A percentile compares a stretch with the other conserved stretches of the same genome.
Conservation (phyloP, 495 filamentous ascomycete species). For the Hypoxylon perforatum region DNA sequence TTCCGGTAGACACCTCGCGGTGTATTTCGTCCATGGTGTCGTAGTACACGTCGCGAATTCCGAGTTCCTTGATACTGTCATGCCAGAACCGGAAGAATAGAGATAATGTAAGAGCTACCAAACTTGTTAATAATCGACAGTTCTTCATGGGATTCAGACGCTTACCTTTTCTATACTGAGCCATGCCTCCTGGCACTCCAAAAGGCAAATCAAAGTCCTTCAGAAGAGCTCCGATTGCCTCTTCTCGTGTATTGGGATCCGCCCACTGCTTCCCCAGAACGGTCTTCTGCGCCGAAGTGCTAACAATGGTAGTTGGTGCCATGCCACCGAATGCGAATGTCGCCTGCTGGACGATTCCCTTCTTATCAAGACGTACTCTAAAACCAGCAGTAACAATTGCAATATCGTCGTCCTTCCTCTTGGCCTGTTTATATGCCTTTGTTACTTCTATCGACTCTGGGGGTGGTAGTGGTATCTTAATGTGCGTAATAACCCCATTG, state of each 20-base stretch:
- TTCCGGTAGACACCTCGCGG: conserved; percentile 64
- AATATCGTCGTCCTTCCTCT: conserved; percentile 89
- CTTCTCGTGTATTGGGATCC: conserved; percentile 74
- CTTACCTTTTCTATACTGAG: conserved; percentile 79
- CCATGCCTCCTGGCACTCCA: conserved; percentile 86
- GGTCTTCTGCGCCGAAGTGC: conserved; percentile 69
- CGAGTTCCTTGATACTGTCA: conserved; percentile 52
- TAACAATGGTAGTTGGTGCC: conserved; percentile 79
- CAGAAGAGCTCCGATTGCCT: conserved; percentile 76
- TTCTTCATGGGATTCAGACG: conserved; percentile 41
- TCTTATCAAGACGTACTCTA: conserved; percentile 68
- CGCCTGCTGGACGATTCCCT: conserved; percentile 67
- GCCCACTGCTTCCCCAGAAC: conserved; percentile 76
- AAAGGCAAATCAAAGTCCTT: conserved; percentile 80
- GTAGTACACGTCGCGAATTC: conserved; percentile 47
- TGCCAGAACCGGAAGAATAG: conserved; percentile 83
- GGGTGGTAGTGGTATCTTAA: conserved; percentile 74
- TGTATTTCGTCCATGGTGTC: conserved; percentile 67
- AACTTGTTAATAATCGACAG: conserved; percentile 10
- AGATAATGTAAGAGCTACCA: conserved; percentile 63
- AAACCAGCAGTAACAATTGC: conserved; percentile 86
- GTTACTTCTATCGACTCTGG: conserved; percentile 65
- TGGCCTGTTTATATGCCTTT: conserved; percentile 83
- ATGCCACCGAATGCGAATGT: conserved; percentile 81
- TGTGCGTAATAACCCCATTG: conserved; percentile 78